Conservation (phyloP, 2,329 filamentous ascomycete genomes). For the Aspergillus luchuensis region DNA sequence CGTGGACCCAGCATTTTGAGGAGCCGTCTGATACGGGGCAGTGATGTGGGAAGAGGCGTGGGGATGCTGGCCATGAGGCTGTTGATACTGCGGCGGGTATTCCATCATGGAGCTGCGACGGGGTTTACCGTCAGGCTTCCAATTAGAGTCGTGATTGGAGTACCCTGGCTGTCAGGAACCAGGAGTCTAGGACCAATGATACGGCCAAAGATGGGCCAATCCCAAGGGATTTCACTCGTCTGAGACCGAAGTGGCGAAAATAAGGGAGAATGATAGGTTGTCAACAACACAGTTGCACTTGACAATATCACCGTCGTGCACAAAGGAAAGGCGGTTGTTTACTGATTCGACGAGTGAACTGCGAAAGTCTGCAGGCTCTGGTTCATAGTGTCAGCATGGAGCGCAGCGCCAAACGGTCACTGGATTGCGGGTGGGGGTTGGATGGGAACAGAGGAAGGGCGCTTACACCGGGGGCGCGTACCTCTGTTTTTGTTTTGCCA, state of each 20-base stretch:
- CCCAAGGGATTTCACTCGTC: constrained; percentile 19
- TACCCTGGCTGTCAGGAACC: constrained; percentile 20
- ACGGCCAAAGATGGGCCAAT: constrained; percentile 18
- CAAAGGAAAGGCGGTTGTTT: constrained; percentile 27
- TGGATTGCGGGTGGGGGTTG: constrained; percentile 37
- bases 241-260: constrained; percentile 17
- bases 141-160: constrained; percentile 23
- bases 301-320: constrained; percentile 30
- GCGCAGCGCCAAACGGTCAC: constrained; percentile 46
- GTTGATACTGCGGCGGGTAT: constrained; percentile 72
- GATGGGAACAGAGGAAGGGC: constrained; percentile 22
- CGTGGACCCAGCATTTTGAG: constrained; percentile 50
- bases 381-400: constrained; percentile 45
- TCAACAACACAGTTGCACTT: constrained; percentile 25
- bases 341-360: constrained; percentile 47
- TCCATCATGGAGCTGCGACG: constrained; percentile 62
- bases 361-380: constrained; percentile 42
- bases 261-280: constrained; percentile 24
- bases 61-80: constrained; percentile 63
- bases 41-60: constrained; percentile 61
- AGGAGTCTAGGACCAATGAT: constrained; percentile 24
- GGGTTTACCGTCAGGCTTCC: constrained; percentile 30
- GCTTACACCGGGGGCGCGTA: constrained; percentile 33
- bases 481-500: constrained; percentile 30
- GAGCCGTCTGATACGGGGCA: constrained; percentile 64